Evolutionary conservation across 495 filamentous ascomycete species (phyloP), one percentile per base, ranked within the genome.

Genomic region (Usnea hakonensis): DNA sequence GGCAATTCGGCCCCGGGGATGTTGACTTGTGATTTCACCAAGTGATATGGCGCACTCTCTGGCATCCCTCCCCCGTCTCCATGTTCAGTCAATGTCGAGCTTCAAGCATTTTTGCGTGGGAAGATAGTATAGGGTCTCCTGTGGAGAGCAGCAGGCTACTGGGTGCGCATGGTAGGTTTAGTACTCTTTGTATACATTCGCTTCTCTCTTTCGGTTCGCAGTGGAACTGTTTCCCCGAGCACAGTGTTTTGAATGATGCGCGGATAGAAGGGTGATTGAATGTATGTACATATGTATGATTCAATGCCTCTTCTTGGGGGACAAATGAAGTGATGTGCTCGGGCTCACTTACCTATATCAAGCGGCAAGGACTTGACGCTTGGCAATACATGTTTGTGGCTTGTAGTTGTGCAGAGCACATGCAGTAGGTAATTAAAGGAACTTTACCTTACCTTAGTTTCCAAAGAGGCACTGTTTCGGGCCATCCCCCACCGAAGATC

Each of bases 11-110:
- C 48, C 26, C 26, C 26, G 26, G 48, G 48, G 14, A 52, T 52
- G 48, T 52, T 52, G 48, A 52, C 48, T 32, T 52, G 48, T 21
- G 48, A 52, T 52, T 52, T 57, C 55, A 48, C 57, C 0, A 3
- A 0, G 21, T 44, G n/a, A 46, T 19, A 14, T 33, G 26, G 4
- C 21, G 5, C 1, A n/a, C n/a, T 1, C 11, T 50, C 26, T 14
- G 36, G 9, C 36, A 9, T 38, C 36, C 9, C 36, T 38, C 14
- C 36, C 9, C 36, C 14, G 36, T 13, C 36, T 38, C 44, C 2
- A 7, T 1, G 35, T 36, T 36, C 35, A 36, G 11, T 36, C 35
- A 36, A 36, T 11, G 35, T 36, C 35, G 35, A 36, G 11, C 17
- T 30, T 0, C 23, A 16, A 30, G 2, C 46, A 26, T 30, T 36